A percentile compares a stretch with the other conserved stretches of the same genome.
Evolutionary conservation across 2,329 filamentous ascomycete genomes (phyloP).

Genomic region (Ascochyta lentis): DNA sequence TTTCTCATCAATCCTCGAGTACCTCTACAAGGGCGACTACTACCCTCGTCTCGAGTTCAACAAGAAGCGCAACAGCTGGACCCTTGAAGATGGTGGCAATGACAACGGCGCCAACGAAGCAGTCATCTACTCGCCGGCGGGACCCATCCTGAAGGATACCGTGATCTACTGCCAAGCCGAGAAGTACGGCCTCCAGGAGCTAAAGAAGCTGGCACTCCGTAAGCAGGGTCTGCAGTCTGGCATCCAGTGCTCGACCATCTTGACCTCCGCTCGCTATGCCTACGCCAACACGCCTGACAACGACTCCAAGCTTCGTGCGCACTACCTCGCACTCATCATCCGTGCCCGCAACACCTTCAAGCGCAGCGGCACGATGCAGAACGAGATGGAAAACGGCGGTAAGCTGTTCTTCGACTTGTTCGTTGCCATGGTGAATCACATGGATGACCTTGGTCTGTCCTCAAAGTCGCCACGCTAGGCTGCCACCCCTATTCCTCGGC

Average conservation of each 20-base stretch:
- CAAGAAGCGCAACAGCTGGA: slow-evolving; percentile 80
- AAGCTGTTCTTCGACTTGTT: slow-evolving; percentile 93
- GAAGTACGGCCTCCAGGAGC: slow-evolving; percentile 80
- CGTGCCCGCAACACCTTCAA: slow-evolving; percentile 88
- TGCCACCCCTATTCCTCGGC: slow-evolving; percentile 14
- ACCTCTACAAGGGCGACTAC: slow-evolving; percentile 93
- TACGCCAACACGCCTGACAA: slow-evolving; percentile 88
- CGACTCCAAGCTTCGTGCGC: slow-evolving; percentile 88
- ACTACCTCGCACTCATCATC: slow-evolving; percentile 92
- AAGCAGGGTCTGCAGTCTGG: slow-evolving; percentile 90
- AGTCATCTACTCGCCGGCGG: slow-evolving; percentile 67
- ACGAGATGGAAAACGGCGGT: slow-evolving; percentile 88
- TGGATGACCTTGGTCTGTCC: slow-evolving; percentile 53
- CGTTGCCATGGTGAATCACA: slow-evolving; percentile 90
- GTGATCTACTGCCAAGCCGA: slow-evolving; percentile 89
- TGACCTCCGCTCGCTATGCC: slow-evolving; percentile 85
- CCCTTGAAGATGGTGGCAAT: slow-evolving; percentile 69
- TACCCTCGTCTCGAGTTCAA: slow-evolving; percentile 83
- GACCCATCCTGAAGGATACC: slow-evolving; percentile 82
- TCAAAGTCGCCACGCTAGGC: slow-evolving; percentile 40
- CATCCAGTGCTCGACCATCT: slow-evolving; percentile 83
- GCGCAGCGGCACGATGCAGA: slow-evolving; percentile 92
- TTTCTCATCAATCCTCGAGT: slow-evolving; percentile 89
- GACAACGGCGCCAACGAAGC: slow-evolving; percentile 50
- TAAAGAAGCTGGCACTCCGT: slow-evolving; percentile 82